Evolutionary conservation across 2,329 filamentous ascomycete species (phyloP), one percentile per base, ranked within the genome.

Genomic region (Chalaropsis ovoidea): DNA sequence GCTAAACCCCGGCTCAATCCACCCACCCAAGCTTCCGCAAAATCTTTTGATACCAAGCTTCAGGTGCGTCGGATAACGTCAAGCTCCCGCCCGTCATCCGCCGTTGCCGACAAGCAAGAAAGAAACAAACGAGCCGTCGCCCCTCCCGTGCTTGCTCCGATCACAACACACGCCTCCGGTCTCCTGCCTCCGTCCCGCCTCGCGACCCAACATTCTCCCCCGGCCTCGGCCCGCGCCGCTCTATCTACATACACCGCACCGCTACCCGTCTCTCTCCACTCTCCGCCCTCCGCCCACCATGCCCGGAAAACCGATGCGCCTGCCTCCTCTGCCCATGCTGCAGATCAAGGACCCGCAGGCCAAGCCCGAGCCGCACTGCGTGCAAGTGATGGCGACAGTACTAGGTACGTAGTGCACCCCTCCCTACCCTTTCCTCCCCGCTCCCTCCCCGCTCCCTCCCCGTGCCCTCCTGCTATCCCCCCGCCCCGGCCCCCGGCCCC

Each of bases 301-400:
- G 79, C 73, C 77, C 70, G 73, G 74, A 68, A 82, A 79, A 69
- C 77, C 81, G 35, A 82, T 83, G 60, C 81, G 81, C 58, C 77
- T 87, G 1, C 81, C 82, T 67, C 83, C 83, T 1, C 74, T 86
- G 68, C 78, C 79, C 72, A 72, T 72, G 43, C 77, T 85, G 64
- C 81, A 81, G 68, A 81, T 85, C 68, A 78, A 79, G 71, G 75
- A 80, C 67, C 78, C 81, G 22, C 82, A 81, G 73, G 76, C 76
- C 67, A 71, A 75, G 69, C 72, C 76, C 63, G 75, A 78, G 68
- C 81, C 81, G 70, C 81, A 81, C 5, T 85, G 82, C 71, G 73
- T 83, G 62, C 72, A 74, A 60, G 76, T 82, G 73, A 85, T 85
- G 82, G 79, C 80, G 24, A 79, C 78, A 17, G 81, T 85, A 19